phyloP scores from a whole-genome alignment of 2,329 filamentous ascomycete genomes.

The Colletotrichum sp. region DNA sequence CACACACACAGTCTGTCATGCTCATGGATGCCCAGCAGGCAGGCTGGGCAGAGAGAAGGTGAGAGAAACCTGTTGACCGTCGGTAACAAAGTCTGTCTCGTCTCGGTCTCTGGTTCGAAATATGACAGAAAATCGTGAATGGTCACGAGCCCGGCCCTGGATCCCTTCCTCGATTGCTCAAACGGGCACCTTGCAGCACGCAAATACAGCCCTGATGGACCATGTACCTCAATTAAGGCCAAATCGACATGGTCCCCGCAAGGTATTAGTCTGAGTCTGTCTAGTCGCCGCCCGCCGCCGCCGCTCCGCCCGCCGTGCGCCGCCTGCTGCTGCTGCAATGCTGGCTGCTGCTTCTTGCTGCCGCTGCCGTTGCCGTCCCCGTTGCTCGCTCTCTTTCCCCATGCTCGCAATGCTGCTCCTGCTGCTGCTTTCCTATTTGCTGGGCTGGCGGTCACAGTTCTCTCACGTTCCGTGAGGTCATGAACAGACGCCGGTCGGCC shows the following conservation, averaged over 20 bases:
- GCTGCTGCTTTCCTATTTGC: not conserved
- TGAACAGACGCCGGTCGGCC: not conserved
- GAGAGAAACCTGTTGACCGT: not conserved
- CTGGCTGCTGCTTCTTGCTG: not conserved
- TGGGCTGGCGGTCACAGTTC: not conserved
- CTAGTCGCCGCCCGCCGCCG: not conserved
- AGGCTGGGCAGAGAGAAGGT: not conserved
- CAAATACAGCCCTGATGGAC: not conserved
- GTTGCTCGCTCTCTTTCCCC: not conserved
- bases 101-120: not conserved
- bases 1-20: not conserved
- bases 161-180: conserved; percentile 9
- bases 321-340: not conserved
- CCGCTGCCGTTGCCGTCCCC: not conserved
- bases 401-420: not conserved
- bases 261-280: not conserved
- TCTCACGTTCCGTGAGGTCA: conserved; percentile 1
- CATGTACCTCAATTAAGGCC: not conserved
- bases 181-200: conserved; percentile 16
- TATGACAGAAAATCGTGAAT: conserved; percentile 19
- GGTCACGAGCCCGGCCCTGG: conserved; percentile 6
- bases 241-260: not conserved
- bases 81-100: not conserved
- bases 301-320: not conserved
- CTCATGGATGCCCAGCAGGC: not conserved